These are phyloP conservation scores for Crithidia thermophila DNA, from an alignment of 208 protist species.

Conservation along the genomic window DNA sequence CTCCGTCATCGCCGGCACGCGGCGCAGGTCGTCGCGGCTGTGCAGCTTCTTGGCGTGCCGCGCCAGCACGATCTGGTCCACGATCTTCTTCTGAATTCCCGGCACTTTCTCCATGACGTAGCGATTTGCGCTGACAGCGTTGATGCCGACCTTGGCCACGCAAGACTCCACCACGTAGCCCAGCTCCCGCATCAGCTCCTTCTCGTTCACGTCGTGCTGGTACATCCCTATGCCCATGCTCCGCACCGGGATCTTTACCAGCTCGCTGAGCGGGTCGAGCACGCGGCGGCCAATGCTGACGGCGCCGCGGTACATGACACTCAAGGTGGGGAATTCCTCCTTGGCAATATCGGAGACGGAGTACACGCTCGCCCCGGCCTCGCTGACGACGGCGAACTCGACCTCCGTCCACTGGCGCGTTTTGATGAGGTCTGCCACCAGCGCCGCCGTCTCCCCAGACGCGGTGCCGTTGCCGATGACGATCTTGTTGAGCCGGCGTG, in stretches of 20 bases:
- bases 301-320: conserved; percentile 81
- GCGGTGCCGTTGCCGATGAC: conserved; percentile 90
- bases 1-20: conserved; percentile 79
- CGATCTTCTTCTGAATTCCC: conserved; percentile 62
- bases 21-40: conserved; percentile 77
- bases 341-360: conserved; percentile 77
- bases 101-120: conserved; percentile 87
- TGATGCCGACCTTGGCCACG: conserved; percentile 82
- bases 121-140: conserved; percentile 67
- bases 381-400: conserved; percentile 84
- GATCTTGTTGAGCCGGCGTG: conserved; percentile 67
- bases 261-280: conserved; percentile 89
- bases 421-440: conserved; percentile 64
- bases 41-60: conserved; percentile 54
- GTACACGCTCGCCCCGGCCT: conserved; percentile 88
- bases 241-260: conserved; percentile 88
- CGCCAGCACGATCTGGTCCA: conserved; percentile 82
- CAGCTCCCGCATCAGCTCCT: conserved; percentile 57
- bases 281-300: conserved; percentile 90
- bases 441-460: conserved; percentile 50
- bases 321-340: conserved; percentile 73
- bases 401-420: conserved; percentile 43
- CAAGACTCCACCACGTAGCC: conserved; percentile 71
- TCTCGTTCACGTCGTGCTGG: conserved; percentile 89
- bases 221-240: conserved; percentile 93